A percentile compares a stretch with the other conserved stretches of the same genome.
phyloP scores from a whole-genome alignment of 257 asterid species.

The Datura wrightii region DNA sequence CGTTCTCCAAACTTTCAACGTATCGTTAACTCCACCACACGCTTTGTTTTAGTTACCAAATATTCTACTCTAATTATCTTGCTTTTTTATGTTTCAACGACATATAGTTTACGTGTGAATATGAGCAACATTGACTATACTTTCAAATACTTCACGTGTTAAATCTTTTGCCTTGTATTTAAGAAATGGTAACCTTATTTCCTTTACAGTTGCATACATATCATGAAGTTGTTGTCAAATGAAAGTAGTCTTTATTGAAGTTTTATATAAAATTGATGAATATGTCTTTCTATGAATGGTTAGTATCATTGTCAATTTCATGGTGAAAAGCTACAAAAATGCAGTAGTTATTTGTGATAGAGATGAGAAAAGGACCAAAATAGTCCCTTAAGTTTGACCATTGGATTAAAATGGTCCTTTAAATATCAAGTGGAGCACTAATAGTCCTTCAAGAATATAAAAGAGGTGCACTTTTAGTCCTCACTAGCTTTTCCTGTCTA shows the following conservation, averaged over 20 bases:
- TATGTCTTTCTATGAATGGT: neutral
- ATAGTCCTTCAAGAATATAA: too few species aligned
- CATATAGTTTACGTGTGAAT: neutral
- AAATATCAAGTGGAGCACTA: too few species aligned
- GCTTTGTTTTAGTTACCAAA: neutral
- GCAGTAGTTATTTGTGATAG: neutral
- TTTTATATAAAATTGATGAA: neutral
- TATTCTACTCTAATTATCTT: neutral
- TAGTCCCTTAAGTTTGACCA: too few species aligned
- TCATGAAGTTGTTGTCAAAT: neutral
- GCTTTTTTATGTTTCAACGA: neutral
- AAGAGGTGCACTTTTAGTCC: too few species aligned
- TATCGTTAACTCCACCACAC: neutral
- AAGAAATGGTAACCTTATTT: neutral
- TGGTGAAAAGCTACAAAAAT: neutral
- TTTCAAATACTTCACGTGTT: neutral
- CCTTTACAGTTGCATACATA: neutral
- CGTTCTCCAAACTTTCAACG: neutral
- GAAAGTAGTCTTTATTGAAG: neutral
- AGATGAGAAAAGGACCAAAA: neutral
- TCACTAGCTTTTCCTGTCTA: too few species aligned
- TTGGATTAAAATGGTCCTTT: too few species aligned
- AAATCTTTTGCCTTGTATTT: neutral
- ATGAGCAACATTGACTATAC: too few species aligned
- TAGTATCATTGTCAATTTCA: conserved; percentile 6